Evolutionary conservation across 2,329 filamentous ascomycete genomes (phyloP).

Genomic region (Claviceps fusiformis): DNA sequence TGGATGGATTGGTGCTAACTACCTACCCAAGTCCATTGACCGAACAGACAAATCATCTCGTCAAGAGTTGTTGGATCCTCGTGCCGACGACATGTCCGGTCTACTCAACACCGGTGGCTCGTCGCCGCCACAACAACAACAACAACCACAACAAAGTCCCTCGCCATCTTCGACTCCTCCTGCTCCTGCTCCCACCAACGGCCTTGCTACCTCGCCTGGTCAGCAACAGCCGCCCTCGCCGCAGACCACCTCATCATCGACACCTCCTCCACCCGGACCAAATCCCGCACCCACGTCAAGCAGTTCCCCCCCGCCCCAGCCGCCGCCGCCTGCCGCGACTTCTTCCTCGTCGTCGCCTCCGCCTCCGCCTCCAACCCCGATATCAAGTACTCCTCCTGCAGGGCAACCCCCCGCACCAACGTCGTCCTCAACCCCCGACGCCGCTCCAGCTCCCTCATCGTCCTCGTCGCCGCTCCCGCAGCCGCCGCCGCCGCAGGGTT

Average conservation of each 20-base stretch:
- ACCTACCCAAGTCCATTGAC: conserved; percentile 16
- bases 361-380: neutral
- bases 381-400: neutral
- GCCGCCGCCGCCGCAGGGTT: conserved; percentile 7
- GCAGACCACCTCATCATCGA: neutral
- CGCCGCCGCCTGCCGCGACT: neutral
- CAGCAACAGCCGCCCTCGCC: neutral
- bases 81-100: conserved; percentile 3
- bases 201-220: neutral
- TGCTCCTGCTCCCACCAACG: neutral
- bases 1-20: conserved; percentile 17
- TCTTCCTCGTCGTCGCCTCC: neutral
- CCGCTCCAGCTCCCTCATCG: conserved; percentile 1
- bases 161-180: neutral
- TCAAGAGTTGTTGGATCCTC: neutral
- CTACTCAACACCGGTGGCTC: conserved; percentile 14
- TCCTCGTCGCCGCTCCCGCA: no score
- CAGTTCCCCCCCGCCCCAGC: neutral
- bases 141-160: neutral
- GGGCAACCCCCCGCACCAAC: conserved; percentile 5
- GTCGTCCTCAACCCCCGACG: conserved; percentile 5
- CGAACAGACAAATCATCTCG: conserved; percentile 15
- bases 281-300: neutral
- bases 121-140: neutral
- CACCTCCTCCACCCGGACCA: neutral